phyloP scores from a whole-genome alignment of 78 protist genomes.

The Protostelium mycophagum region DNA sequence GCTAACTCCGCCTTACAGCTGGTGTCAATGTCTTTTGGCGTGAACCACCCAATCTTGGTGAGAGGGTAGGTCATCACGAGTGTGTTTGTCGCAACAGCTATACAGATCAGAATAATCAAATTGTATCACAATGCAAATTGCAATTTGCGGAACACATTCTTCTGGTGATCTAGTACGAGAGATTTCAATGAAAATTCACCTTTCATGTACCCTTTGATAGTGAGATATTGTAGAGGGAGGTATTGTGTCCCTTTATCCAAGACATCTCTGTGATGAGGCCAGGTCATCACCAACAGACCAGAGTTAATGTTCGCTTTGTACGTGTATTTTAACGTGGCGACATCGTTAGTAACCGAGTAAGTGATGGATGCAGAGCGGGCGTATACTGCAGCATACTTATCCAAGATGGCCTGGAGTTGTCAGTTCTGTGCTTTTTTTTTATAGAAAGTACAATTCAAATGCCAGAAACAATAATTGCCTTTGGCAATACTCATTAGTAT shows the following conservation, averaged over 20 bases:
- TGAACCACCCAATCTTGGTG: neutral
- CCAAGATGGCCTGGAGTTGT: neutral
- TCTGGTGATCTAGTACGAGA: too few species aligned
- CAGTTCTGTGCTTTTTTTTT: neutral
- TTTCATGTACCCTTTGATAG: neutral
- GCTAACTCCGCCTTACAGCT: neutral
- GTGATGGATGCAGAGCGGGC: neutral
- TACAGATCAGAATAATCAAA: too few species aligned
- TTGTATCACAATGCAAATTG: too few species aligned
- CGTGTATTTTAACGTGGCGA: neutral
- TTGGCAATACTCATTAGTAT: too few species aligned
- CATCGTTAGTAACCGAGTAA: neutral
- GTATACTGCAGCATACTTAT: neutral
- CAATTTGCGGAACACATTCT: too few species aligned
- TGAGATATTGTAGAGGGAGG: neutral
- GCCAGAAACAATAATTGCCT: too few species aligned
- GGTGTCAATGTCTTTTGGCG: neutral
- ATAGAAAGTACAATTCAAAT: too few species aligned
- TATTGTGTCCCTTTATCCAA: neutral
- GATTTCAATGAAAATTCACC: neutral
- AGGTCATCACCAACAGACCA: neutral
- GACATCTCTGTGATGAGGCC: neutral
- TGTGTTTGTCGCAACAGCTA: neutral
- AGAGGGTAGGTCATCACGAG: neutral
- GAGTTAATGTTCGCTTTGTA: neutral